Base-by-base conservation (phyloP, 768 basidiomycete genomes). In the Leccinum aurantiacum region DNA sequence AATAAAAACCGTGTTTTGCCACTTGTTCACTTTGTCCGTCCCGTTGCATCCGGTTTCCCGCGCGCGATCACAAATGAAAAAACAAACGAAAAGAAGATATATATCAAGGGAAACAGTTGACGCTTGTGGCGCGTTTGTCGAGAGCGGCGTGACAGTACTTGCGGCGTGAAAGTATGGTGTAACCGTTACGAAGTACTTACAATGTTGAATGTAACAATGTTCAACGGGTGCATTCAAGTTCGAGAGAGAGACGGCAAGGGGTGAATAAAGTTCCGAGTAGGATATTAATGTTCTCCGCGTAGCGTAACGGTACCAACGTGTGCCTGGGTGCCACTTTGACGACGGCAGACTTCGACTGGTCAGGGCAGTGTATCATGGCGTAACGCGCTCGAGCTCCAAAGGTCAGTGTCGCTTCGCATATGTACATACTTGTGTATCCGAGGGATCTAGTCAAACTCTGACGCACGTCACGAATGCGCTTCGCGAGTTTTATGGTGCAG, bases 261-360 rank as follows among this genome's bases (percentile, higher is more conserved):
- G 56, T 44, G 59, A 60, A 64, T 51, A 60, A 46, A 49, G 47
- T 60, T 52, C 44, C 44, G 46, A 27, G 44, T 19, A 41, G 48
- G 59, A 65, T 8, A 24, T 54, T 53, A 65, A 65, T 8, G 29
- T 54, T 57, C 52, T 35, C 41, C 24, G 38, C 33, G 27, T 69
- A 19, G 48, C 66, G 67, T 60, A 68, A 65, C n/a, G 6, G 6
- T 19, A 54, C 1, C 25, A n/a, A 6, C 19, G 58, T 56, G 24
- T 60, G 24, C 66, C 66, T 67, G 57, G 27, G 25, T 46, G 41
- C 52, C 44, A 44, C 38, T 57, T 64, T 57, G 54, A 53, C 41
- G 38, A 38, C 37, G 53, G 54, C 44, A 48, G 22, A n/a, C 8
- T 46, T 19, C 19, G 19, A 46, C 9, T 46, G 11, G 14, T 46